Percentiles rank a stretch among this genome's conserved stretches.
Evolutionary conservation across 176 grass and related monocot genomes (phyloP).

Genomic region (Oryza meyeriana): DNA sequence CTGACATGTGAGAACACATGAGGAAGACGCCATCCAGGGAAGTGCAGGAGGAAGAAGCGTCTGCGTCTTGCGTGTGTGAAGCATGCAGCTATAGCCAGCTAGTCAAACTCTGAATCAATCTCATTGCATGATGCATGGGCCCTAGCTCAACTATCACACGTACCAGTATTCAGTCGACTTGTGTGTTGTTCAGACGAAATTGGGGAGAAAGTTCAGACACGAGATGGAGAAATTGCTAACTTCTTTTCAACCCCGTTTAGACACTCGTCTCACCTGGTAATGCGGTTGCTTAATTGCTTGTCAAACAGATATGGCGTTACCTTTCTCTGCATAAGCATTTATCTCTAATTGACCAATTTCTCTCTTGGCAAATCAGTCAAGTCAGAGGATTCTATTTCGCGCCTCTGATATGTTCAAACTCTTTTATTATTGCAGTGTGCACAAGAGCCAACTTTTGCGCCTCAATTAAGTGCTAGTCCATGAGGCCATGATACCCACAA

Average conservation of each 20-base stretch:
- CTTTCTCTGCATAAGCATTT: background rate
- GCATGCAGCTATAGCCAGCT: background rate
- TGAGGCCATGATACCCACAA: background rate
- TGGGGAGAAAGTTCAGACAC: background rate
- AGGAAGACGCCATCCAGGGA: slow-evolving; percentile 11
- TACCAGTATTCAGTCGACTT: background rate
- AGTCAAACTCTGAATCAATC: background rate
- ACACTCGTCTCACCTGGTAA: background rate
- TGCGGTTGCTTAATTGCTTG: slow-evolving; percentile 25
- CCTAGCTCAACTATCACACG: background rate
- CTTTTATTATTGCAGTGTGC: background rate
- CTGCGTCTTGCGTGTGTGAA: background rate
- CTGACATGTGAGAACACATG: background rate
- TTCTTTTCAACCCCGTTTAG: slow-evolving; percentile 37
- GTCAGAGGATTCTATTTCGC: slow-evolving; percentile 24
- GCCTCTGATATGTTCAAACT: background rate
- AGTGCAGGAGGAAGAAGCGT: background rate
- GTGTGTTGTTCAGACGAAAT: background rate
- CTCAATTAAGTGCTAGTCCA: background rate
- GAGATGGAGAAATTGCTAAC: background rate
- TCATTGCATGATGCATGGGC: background rate
- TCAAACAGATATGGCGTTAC: slow-evolving; percentile 27
- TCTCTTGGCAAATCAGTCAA: background rate
- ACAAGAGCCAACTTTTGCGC: background rate
- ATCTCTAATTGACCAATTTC: background rate